Base-by-base conservation (phyloP, 371 early-diverging fungal genomes). In the Mucor piriformis region DNA sequence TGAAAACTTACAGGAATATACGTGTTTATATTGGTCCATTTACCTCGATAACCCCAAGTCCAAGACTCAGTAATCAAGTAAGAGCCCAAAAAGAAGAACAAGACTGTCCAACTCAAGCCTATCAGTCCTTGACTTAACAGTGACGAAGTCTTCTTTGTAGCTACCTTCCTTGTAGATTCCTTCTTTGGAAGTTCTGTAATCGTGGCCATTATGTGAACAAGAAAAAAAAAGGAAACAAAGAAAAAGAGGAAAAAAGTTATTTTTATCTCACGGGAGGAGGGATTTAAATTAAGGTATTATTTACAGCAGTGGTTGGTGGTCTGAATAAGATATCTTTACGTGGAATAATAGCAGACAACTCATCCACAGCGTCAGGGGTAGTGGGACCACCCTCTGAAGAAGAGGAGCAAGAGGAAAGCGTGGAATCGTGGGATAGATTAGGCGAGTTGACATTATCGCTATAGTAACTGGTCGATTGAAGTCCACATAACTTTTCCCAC, bases 21-120 rank as follows among this genome's bases (percentile, higher is more conserved):
- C 18, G 81, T 87, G 38, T 88, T 73, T 67, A 84, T 79, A 69
- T 93, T 93, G 11, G 84, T 83, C 76, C 86, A 91, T 61, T 90
- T 88, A 51, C 84, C 86, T 40, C 83, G 67, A 67, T 88, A 86
- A 1, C 91, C 91, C 90, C 91, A 93, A 16, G 86, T 77, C 81
- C 86, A 88, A 0, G 88, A 77, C 53, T 92, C 92, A 2, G 93
- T 92, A 61, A 92, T 76, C 49, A 92, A 62, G 63, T 88, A 91
- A 2, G 91, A 90, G 2, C 76, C 61, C 16, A 83, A 49, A 63
- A 87, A 82, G 66, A 83, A 79, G 38, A 85, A 63, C 25, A 83
- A 42, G 29, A 84, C 27, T 13, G 29, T 12, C 81, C 81, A 80
- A 1, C 61, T 24, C 15, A 77, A 16, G 3, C 43, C 64, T 25